Evolutionary conservation across 2,329 filamentous ascomycete genomes (phyloP).

Genomic region (Celoporthe dispersa): DNA sequence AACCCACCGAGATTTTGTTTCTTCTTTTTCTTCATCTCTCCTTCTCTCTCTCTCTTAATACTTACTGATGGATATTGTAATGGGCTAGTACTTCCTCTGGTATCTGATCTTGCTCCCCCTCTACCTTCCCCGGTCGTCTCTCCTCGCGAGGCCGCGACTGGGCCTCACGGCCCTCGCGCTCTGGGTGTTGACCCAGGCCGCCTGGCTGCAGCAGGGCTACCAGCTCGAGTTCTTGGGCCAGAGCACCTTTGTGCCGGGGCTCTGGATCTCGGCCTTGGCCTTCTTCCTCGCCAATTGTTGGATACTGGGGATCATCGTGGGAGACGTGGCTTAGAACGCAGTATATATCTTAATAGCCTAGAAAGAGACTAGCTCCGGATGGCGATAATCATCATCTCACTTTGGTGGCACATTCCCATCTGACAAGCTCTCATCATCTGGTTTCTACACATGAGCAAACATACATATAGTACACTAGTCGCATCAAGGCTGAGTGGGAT

Average conservation of each 20-base stretch:
- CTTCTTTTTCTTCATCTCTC: neutral
- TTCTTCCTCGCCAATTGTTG: conserved; percentile 90
- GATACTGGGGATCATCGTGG: conserved; percentile 80
- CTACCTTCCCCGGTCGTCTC: conserved; percentile 80
- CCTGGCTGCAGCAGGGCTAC: conserved; percentile 78
- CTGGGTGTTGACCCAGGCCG: conserved; percentile 77
- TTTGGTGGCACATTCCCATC: neutral
- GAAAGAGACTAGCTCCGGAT: neutral
- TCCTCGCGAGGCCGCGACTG: conserved; percentile 62
- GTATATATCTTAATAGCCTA: neutral
- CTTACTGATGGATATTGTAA: conserved; percentile 25
- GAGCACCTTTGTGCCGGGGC: conserved; percentile 83
- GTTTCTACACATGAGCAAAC: neutral
- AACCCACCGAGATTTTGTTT: neutral
- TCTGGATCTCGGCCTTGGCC: conserved; percentile 74
- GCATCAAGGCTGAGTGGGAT: neutral
- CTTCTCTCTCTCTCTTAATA: neutral
- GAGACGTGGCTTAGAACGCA: conserved; percentile 54
- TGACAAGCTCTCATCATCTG: neutral
- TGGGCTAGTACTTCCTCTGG: conserved; percentile 89
- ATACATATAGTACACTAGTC: neutral
- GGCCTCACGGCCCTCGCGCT: conserved; percentile 69
- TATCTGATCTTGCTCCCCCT: conserved; percentile 93
- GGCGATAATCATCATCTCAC: neutral
- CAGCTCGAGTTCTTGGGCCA: conserved; percentile 77